A percentile compares a stretch with the other conserved stretches of the same genome.
Evolutionary conservation across 768 basidiomycete genomes (phyloP).

Genomic region (Macrolepiota fuliginosa): DNA sequence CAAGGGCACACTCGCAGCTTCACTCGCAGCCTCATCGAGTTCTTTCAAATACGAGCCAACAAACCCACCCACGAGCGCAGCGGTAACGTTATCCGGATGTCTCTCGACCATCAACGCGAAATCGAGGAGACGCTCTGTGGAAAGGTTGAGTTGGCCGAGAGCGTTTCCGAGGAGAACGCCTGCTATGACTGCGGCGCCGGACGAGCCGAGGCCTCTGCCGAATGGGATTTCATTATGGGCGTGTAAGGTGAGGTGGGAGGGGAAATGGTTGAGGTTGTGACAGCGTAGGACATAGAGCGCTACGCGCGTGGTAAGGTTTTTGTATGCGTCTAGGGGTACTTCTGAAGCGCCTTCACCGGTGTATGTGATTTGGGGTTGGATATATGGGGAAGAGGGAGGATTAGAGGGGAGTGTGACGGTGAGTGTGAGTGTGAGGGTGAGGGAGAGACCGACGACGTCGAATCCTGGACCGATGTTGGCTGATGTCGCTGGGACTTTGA

Average conservation of each 20-base stretch:
- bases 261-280: constrained; percentile 71
- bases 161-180: constrained; percentile 88
- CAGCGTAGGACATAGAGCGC: constrained; percentile 98
- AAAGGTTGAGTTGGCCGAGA: constrained; percentile 72
- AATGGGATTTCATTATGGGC: constrained; percentile 95
- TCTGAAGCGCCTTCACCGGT: constrained; percentile 86
- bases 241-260: constrained; percentile 71
- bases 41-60: constrained; percentile 95
- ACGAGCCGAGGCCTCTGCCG: constrained; percentile 95
- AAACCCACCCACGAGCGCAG: constrained; percentile 94
- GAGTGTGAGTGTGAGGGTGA: constrained; percentile 82
- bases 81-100: constrained; percentile 98
- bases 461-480: constrained; percentile 99
- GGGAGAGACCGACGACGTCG: constrained; percentile 97
- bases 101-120: constrained; percentile 99
- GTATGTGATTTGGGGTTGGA: constrained; percentile 68
- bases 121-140: constrained; percentile 78
- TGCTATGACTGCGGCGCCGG: constrained; percentile 98
- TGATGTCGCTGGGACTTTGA: constrained; percentile 94
- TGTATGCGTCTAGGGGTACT: constrained; percentile 93
- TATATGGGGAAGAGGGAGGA: constrained; percentile 29
- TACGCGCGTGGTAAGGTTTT: constrained; percentile 95
- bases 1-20: constrained; percentile 87
- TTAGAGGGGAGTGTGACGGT: constrained; percentile 44
- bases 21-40: constrained; percentile 75